Percentiles rank a stretch among this genome's conserved stretches.
phyloP scores from a whole-genome alignment of 108 stramenopile species.

The Nitzschia sp. region DNA sequence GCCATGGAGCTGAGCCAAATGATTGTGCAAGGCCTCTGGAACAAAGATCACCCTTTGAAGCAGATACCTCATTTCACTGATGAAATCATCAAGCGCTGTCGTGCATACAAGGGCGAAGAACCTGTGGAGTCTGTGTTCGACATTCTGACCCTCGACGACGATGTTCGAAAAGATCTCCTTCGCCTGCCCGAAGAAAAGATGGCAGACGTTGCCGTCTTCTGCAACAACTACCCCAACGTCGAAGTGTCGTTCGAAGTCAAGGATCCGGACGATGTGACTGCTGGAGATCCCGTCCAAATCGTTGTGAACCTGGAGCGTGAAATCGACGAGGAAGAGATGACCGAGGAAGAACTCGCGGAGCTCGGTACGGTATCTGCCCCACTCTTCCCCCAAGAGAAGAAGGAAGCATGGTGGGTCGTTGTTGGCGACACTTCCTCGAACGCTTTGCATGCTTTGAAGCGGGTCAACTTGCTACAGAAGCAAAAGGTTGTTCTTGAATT shows the following conservation, averaged over 20 bases:
- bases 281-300: conserved; percentile 88
- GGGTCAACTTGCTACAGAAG: conserved; percentile 74
- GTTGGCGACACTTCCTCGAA: conserved; percentile 92
- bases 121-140: conserved; percentile 90
- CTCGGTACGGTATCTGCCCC: conserved; percentile 87
- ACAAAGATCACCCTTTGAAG: conserved; percentile 88
- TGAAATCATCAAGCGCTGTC: conserved; percentile 82
- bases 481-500: conserved; percentile 85
- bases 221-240: conserved; percentile 97
- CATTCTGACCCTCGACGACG: conserved; percentile 93
- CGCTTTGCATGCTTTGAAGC: conserved; percentile 91
- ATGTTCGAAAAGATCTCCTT: conserved; percentile 88
- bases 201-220: conserved; percentile 97
- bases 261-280: conserved; percentile 85
- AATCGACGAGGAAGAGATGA: conserved; percentile 87
- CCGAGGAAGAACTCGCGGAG: conserved; percentile 73
- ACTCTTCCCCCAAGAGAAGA: conserved; percentile 89
- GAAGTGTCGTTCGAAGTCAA: conserved; percentile 88
- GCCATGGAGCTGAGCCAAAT: conserved; percentile 99
- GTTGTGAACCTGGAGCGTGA: conserved; percentile 89
- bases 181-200: conserved; percentile 89
- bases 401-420: conserved; percentile 97
- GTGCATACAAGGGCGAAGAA: conserved; percentile 70
- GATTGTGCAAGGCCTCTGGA: conserved; percentile 98
- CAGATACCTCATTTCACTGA: conserved; percentile 96